These are phyloP conservation scores for Ogataea haglerorum DNA, from an alignment of 805 yeast genomes.

Conservation along the genomic window DNA sequence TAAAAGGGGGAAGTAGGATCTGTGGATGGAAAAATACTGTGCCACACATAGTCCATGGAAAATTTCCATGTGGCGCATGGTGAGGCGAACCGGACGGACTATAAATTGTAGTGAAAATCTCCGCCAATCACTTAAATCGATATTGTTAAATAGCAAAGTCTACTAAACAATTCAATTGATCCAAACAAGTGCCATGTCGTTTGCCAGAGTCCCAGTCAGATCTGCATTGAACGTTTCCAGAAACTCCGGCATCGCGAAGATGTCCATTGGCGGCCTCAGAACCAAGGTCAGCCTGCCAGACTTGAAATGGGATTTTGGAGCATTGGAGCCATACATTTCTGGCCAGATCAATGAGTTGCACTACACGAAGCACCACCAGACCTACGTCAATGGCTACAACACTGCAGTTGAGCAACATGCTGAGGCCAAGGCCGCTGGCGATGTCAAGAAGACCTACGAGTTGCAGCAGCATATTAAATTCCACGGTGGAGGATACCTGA, in stretches of 20 bases:
- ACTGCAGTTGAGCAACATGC: slow-evolving; percentile 69
- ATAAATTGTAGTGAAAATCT: neutral
- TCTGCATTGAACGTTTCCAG: slow-evolving; percentile 20
- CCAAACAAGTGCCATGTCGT: slow-evolving; percentile 15
- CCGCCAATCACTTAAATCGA: slow-evolving; percentile 4
- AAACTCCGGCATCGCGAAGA: slow-evolving; percentile 11
- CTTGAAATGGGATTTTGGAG: slow-evolving; percentile 78
- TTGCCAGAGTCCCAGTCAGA: slow-evolving; percentile 27
- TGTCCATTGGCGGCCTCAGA: slow-evolving; percentile 36
- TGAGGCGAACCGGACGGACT: neutral
- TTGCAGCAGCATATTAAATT: slow-evolving; percentile 77
- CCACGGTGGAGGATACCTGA: slow-evolving; percentile 89
- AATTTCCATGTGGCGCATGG: slow-evolving; percentile 4
- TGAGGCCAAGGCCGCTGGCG: slow-evolving; percentile 59
- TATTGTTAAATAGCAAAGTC: neutral
- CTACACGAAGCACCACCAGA: slow-evolving; percentile 88
- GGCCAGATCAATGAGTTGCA: slow-evolving; percentile 85
- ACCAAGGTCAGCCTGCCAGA: slow-evolving; percentile 76
- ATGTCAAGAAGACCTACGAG: slow-evolving; percentile 54
- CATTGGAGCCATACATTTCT: slow-evolving; percentile 81
- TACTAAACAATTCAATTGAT: slow-evolving; percentile 1
- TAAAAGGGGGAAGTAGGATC: slow-evolving; percentile 12
- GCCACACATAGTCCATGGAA: slow-evolving; percentile 2
- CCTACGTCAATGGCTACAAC: slow-evolving; percentile 85
- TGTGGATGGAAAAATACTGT: neutral